Conservation (phyloP, 1,284 basidiomycete genomes). For the Leccinum griseonigrum region DNA sequence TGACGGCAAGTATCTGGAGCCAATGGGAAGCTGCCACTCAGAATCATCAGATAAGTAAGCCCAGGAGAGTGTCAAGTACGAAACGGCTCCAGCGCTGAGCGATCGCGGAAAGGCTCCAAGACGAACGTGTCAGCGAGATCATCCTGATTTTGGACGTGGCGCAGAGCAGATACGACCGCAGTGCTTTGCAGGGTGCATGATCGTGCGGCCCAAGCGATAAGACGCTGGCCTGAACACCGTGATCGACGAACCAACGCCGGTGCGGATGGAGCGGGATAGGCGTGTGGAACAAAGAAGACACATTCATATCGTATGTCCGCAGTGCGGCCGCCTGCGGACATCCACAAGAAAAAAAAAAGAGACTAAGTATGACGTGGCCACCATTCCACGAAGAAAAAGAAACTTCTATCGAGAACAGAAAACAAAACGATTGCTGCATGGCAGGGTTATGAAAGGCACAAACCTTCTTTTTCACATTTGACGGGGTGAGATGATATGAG, state of each 20-base stretch:
- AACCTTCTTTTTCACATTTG: constrained; percentile 27
- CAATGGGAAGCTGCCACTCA: constrained; percentile 1
- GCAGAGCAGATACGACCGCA: constrained; percentile 1
- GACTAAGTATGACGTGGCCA: constrained; percentile 21
- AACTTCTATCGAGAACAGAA: constrained; percentile 20
- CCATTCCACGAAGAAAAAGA: constrained; percentile 17
- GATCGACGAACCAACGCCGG: constrained; percentile 1
- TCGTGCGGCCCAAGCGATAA: constrained; percentile 1
- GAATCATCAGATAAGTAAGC: constrained; percentile 4
- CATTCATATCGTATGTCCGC: constrained; percentile 22
- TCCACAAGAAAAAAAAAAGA: constrained; percentile 1
- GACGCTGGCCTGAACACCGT: neutral
- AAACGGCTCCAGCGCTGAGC: constrained; percentile 6
- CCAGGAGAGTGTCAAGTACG: constrained; percentile 3
- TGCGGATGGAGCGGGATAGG: constrained; percentile 1
- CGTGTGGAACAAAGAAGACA: constrained; percentile 5
- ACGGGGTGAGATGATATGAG: constrained; percentile 10
- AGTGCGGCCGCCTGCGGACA: constrained; percentile 22
- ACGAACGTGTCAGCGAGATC: constrained; percentile 1
- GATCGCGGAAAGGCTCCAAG: constrained; percentile 8
- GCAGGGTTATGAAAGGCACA: constrained; percentile 14
- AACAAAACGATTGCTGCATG: neutral
- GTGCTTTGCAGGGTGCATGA: constrained; percentile 1
- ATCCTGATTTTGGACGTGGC: constrained; percentile 10
- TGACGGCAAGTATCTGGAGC: neutral